Evolutionary conservation across 495 filamentous ascomycete genomes (phyloP).

Genomic region (Aspergillus hancockii): DNA sequence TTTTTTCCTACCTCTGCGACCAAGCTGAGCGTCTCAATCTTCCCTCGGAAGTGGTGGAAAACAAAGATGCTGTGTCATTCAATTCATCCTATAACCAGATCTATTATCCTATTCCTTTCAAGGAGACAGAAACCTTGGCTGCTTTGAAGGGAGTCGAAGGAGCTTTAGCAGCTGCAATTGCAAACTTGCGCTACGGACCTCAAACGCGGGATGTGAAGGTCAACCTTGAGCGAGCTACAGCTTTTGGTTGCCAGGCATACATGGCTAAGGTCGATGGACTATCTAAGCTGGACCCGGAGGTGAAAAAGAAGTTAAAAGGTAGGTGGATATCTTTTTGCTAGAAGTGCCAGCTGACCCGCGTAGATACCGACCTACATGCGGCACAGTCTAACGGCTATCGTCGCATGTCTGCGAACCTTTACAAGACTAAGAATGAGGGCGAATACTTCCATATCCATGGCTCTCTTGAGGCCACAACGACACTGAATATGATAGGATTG

Average conservation of each 20-base stretch:
- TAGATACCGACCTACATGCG: constrained; percentile 69
- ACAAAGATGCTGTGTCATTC: constrained; percentile 42
- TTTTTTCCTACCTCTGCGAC: constrained; percentile 43
- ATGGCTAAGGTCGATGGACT: constrained; percentile 70
- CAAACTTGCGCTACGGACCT: constrained; percentile 53
- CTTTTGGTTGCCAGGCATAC: constrained; percentile 72
- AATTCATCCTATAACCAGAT: constrained; percentile 42
- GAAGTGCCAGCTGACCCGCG: constrained; percentile 18
- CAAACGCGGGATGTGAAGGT: constrained; percentile 52
- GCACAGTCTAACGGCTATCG: constrained; percentile 75
- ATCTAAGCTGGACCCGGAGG: constrained; percentile 60
- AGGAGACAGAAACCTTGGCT: constrained; percentile 67
- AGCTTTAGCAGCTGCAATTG: constrained; percentile 64
- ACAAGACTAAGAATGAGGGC: constrained; percentile 63
- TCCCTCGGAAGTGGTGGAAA: constrained; percentile 35
- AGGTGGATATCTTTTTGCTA: constrained; percentile 20
- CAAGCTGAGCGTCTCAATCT: constrained; percentile 40
- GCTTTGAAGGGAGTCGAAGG: constrained; percentile 72
- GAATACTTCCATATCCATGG: constrained; percentile 80
- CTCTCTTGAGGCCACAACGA: constrained; percentile 68
- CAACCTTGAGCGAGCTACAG: constrained; percentile 62
- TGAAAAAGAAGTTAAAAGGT: constrained; percentile 65
- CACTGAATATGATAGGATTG: constrained; percentile 71
- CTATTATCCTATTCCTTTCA: constrained; percentile 66
- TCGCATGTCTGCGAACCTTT: constrained; percentile 73